Conservation (phyloP, 768 basidiomycete genomes). For the Russula sp. region DNA sequence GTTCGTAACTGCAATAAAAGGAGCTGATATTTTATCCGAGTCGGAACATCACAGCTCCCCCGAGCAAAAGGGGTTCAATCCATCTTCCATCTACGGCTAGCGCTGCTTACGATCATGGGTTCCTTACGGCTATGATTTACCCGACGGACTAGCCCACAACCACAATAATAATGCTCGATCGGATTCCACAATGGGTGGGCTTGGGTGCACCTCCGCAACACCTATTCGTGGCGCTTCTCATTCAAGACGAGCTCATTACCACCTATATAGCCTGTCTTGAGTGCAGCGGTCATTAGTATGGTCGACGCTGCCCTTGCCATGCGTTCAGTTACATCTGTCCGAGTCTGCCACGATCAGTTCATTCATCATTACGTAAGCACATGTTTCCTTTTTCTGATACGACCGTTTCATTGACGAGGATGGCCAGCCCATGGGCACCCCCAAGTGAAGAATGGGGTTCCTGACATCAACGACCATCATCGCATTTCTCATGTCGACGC, state of each 20-base stretch:
- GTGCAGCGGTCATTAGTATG: background rate
- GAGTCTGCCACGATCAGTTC: background rate
- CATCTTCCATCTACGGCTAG: background rate
- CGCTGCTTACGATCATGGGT: background rate
- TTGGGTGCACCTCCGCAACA: background rate
- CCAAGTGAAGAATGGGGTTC: background rate
- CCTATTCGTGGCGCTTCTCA: background rate
- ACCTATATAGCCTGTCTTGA: background rate
- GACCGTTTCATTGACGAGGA: background rate
- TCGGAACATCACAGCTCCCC: no score
- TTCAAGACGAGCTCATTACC: background rate
- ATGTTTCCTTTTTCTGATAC: constrained; percentile 16
- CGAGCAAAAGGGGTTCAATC: no score
- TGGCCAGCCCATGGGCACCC: background rate
- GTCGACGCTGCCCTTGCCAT: background rate
- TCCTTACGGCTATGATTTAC: background rate
- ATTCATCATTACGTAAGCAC: constrained; percentile 16
- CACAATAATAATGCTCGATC: background rate
- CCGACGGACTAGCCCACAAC: background rate
- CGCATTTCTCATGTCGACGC: background rate
- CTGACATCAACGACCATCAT: constrained; percentile 11
- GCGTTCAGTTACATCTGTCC: background rate
- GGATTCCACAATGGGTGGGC: background rate
- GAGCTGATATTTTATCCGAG: no score
- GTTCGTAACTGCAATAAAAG: background rate